A percentile compares a stretch with the other conserved stretches of the same genome.
Evolutionary conservation across 1,284 basidiomycete genomes (phyloP).

Genomic region (Kwoniella shivajii): DNA sequence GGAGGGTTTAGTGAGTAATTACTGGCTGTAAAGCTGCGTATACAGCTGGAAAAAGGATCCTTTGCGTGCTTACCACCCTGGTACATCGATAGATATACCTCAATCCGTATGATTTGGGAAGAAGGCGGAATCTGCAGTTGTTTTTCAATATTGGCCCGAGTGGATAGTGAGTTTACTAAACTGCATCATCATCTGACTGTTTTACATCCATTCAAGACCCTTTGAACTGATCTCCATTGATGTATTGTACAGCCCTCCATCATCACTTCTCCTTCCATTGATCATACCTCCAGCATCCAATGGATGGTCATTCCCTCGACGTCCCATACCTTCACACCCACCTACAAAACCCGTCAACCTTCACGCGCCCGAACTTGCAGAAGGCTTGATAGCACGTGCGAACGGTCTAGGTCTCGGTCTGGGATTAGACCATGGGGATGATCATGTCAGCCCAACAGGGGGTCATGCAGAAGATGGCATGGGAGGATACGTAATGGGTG

Average conservation of each 20-base stretch:
- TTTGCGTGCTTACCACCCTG: neutral
- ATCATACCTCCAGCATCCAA: slow-evolving; percentile 80
- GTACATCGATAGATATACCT: slow-evolving; percentile 64
- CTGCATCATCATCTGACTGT: neutral
- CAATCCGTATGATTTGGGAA: slow-evolving; percentile 91
- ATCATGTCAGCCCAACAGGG: slow-evolving; percentile 57
- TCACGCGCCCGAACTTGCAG: slow-evolving; percentile 39
- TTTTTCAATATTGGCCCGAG: slow-evolving; percentile 85
- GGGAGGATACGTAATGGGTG: slow-evolving; percentile 54
- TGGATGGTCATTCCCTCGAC: slow-evolving; percentile 66
- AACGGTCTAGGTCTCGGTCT: slow-evolving; percentile 10
- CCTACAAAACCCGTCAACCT: slow-evolving; percentile 18
- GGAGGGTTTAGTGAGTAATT: slow-evolving; percentile 65
- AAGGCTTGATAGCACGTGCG: slow-evolving; percentile 25
- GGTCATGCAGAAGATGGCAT: slow-evolving; percentile 56
- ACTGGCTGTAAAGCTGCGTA: neutral
- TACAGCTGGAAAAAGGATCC: neutral
- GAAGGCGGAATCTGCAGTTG: slow-evolving; percentile 68
- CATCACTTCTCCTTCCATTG: slow-evolving; percentile 78
- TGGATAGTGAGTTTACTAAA: slow-evolving; percentile 69
- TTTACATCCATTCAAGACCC: slow-evolving; percentile 6
- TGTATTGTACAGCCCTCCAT: slow-evolving; percentile 61
- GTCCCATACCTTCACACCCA: slow-evolving; percentile 29
- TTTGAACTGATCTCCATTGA: neutral
- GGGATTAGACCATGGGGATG: slow-evolving; percentile 8